A percentile compares a stretch with the other conserved stretches of the same genome.
Evolutionary conservation across 495 filamentous ascomycete genomes (phyloP).

Genomic region (Trichocladium antarcticum): DNA sequence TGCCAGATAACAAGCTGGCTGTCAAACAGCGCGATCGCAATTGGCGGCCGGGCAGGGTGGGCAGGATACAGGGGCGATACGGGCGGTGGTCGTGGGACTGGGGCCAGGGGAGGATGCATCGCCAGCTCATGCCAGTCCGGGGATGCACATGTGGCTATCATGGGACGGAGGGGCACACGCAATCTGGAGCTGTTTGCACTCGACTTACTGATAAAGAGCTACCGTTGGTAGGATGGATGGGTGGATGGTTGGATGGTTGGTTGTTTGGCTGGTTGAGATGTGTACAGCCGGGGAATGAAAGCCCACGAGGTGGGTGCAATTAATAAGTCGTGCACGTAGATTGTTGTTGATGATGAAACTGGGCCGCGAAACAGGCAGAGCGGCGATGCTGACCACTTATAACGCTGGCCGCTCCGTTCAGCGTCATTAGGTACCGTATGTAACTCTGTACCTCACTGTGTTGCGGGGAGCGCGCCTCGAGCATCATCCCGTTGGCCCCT

Average conservation of each 20-base stretch:
- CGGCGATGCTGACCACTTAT: conserved; percentile 1
- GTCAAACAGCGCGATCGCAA: no score
- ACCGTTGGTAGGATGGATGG: no score
- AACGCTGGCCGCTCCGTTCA: not conserved
- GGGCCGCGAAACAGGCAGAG: not conserved
- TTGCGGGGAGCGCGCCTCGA: not conserved
- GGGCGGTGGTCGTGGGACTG: not conserved
- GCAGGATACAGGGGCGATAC: not conserved
- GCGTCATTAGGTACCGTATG: not conserved
- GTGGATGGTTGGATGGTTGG: no score
- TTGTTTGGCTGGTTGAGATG: not conserved
- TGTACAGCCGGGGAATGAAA: no score
- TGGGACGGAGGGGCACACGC: not conserved
- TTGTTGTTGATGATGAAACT: conserved; percentile 9
- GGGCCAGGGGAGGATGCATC: no score
- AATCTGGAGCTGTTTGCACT: no score
- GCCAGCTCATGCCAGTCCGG: no score
- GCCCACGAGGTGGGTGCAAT: no score
- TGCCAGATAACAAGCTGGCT: not conserved
- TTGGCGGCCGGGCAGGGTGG: not conserved
- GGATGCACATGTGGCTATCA: no score
- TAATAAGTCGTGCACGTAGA: no score
- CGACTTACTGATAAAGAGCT: no score
- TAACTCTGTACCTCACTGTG: not conserved
- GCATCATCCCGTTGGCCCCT: not conserved